Evolutionary conservation across 495 filamentous ascomycete genomes (phyloP).

Genomic region (Symbiotaphrina buchneri): DNA sequence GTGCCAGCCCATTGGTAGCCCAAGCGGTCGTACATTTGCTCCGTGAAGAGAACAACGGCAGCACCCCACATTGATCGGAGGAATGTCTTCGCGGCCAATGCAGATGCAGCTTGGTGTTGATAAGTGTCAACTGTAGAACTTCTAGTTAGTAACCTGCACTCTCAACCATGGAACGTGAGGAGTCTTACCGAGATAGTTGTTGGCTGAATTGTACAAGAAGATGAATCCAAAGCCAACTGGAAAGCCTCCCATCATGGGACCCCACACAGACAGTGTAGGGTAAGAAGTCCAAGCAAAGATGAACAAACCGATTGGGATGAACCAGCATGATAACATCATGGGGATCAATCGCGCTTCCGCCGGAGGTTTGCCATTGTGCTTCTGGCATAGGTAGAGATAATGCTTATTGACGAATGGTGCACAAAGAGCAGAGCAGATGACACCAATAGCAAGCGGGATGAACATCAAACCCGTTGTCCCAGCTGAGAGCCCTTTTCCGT

Average conservation of each 20-base stretch:
- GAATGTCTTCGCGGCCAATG: constrained; percentile 67
- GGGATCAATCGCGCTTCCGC: constrained; percentile 57
- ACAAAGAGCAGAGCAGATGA: constrained; percentile 38
- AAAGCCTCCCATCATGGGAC: constrained; percentile 47
- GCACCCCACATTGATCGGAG: constrained; percentile 65
- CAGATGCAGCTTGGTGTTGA: constrained; percentile 66
- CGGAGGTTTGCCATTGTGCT: constrained; percentile 44
- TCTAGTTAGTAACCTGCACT: constrained; percentile 5
- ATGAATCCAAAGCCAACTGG: constrained; percentile 72
- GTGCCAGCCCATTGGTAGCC: constrained; percentile 55
- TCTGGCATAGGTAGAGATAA: constrained; percentile 36
- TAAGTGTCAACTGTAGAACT: constrained; percentile 44
- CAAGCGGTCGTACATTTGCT: constrained; percentile 54
- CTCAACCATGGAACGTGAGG: not conserved
- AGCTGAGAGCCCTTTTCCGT: constrained; percentile 48
- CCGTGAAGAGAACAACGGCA: constrained; percentile 49
- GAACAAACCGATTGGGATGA: constrained; percentile 53
- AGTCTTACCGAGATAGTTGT: constrained; percentile 44
- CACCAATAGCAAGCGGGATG: constrained; percentile 47
- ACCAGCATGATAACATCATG: constrained; percentile 73
- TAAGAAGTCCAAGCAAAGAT: constrained; percentile 75
- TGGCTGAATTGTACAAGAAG: constrained; percentile 66
- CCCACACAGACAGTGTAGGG: constrained; percentile 38
- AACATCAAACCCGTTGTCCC: constrained; percentile 64
- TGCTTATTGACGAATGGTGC: constrained; percentile 54